Base-by-base conservation (phyloP, 1,284 basidiomycete species). In the Microbotryum violaceum region DNA sequence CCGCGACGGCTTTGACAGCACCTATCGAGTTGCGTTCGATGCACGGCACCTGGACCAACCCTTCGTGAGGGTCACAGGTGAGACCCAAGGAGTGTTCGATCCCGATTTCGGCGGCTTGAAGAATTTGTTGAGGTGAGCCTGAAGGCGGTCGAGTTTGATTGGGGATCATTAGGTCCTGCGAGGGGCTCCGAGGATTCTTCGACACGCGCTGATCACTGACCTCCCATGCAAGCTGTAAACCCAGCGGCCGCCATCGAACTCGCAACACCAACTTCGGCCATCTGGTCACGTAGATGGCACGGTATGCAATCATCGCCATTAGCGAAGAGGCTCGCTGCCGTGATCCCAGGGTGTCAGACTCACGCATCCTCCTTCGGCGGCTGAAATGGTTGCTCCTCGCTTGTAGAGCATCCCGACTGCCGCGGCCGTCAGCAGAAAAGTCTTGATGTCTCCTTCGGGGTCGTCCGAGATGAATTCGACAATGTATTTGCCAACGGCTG, bases 401-500 rank as follows among this genome's bases (percentile, higher is more conserved):
- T 97, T 97, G 80, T 94, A 97, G 21, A 97, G 79, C 94, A 97
- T 97, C 6, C 92, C 92, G 58, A 97, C 78, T 2, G 92, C 91
- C 0, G 87, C 80, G 52, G 91, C 88, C 4, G 89, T 91, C 58
- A 92, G 77, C 51, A 93, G 74, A 75, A 92, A 92, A 0, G 91
- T 96, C 75, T 86, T 81, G 14, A 93, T 82, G 61, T 87, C 86
- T 71, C 87, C 88, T 72, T 91, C 86, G 2, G 86, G 87, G 73
- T 92, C 90, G 71, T 93, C 90, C 66, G 85, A 89, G 59, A 91
- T 81, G 75, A 94, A 94, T 82, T 93, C 91, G 31, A 88, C 75
- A 55, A 91, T 85, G 70, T 93, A 94, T 75, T 77, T 78, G 52
- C 79, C 72, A 10, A 81, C 93, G 0, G 89, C 85, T 5, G 94